phyloP scores from a whole-genome alignment of 768 basidiomycete genomes.

The Trametes gibbosa region DNA sequence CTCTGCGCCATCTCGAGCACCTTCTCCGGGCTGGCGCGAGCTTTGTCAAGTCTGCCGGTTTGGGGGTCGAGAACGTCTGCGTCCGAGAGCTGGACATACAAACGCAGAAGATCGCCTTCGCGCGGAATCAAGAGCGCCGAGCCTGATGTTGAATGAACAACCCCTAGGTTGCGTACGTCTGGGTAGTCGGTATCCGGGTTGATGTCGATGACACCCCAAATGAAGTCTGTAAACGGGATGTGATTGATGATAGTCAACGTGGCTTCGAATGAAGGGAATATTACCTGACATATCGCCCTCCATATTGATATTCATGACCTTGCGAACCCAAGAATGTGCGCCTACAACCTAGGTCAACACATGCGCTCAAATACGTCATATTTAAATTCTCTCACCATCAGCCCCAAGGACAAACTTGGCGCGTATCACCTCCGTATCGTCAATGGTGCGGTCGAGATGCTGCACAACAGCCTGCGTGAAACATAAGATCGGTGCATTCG shows the following conservation, averaged over 20 bases:
- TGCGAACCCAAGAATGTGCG: conserved; percentile 38
- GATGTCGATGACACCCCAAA: conserved; percentile 48
- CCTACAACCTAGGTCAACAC: conserved; percentile 9
- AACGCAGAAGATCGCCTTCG: conserved; percentile 61
- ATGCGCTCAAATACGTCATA: neutral
- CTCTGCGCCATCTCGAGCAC: conserved; percentile 48
- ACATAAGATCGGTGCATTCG: neutral
- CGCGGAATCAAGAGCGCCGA: conserved; percentile 76
- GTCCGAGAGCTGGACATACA: conserved; percentile 65
- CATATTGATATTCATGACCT: conserved; percentile 35
- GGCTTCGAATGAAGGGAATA: neutral
- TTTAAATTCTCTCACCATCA: conserved; percentile 25
- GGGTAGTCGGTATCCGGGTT: conserved; percentile 74
- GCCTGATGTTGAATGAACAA: conserved; percentile 67
- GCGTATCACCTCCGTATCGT: conserved; percentile 27
- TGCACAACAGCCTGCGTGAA: conserved; percentile 47
- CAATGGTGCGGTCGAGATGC: conserved; percentile 35
- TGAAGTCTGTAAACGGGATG: conserved; percentile 24
- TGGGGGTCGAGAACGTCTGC: conserved; percentile 41
- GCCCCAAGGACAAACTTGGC: conserved; percentile 38
- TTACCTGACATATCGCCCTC: conserved; percentile 37
- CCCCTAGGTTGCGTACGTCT: conserved; percentile 63
- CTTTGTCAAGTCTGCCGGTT: conserved; percentile 54
- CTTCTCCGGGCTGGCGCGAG: conserved; percentile 44
- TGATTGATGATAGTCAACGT: neutral